Evolutionary conservation across 2,329 filamentous ascomycete species (phyloP).

Genomic region (Fusarium nurragi): DNA sequence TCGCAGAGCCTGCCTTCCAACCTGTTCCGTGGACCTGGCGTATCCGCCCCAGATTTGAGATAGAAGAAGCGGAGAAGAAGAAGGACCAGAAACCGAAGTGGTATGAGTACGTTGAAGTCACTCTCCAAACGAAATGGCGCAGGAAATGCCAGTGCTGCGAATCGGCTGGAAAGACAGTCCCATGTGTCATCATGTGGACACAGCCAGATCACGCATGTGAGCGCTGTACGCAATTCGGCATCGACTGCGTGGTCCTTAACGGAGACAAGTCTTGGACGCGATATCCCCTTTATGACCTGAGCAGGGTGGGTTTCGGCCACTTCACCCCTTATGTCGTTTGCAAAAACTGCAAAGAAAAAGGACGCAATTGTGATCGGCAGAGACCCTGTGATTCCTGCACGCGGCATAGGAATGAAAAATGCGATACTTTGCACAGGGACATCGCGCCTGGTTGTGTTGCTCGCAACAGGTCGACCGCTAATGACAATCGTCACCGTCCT

Average conservation of each 20-base stretch:
- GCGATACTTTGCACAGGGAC: neutral
- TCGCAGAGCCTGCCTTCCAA: neutral
- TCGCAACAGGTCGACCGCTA: neutral
- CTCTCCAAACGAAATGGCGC: conserved; percentile 5
- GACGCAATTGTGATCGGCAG: conserved; percentile 48
- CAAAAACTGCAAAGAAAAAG: conserved; percentile 21
- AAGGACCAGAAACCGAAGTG: neutral
- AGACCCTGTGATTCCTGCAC: conserved; percentile 52
- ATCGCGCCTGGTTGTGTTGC: conserved; percentile 5
- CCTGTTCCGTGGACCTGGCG: neutral
- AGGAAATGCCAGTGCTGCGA: conserved; percentile 20
- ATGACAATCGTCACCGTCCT: too few relatives aligned
- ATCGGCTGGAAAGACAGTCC: neutral
- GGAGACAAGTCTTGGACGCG: too few relatives aligned
- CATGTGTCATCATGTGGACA: conserved; percentile 13
- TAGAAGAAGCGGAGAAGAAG: neutral
- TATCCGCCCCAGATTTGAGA: conserved; percentile 10
- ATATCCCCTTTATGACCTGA: conserved; percentile 43
- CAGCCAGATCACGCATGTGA: conserved; percentile 16
- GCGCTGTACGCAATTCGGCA: conserved; percentile 46
- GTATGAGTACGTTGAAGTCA: conserved; percentile 10
- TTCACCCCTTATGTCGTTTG: conserved; percentile 44
- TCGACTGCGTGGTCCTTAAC: conserved; percentile 40
- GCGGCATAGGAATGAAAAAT: neutral
- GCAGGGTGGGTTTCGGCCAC: conserved; percentile 47